These are phyloP conservation scores for Dorcoceras hygrometricum DNA, from an alignment of 257 asterid genomes.

Conservation along the genomic window DNA sequence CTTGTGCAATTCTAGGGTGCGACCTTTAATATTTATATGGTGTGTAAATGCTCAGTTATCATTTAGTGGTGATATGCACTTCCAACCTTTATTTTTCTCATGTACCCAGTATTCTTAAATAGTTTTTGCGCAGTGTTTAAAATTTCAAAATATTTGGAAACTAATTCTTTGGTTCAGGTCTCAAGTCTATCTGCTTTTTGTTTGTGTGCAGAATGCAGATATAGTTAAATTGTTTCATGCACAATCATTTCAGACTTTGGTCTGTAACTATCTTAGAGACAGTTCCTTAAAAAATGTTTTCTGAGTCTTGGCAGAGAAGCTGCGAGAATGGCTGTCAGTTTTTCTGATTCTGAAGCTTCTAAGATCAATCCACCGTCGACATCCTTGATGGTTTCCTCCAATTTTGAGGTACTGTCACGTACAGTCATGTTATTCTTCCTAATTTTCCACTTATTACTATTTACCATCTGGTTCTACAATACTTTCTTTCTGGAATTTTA, in stretches of 20 bases:
- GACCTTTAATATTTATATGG: neutral
- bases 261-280: conserved; percentile 16
- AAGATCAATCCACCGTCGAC: conserved; percentile 49
- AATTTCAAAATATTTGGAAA: neutral
- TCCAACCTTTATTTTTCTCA: no score
- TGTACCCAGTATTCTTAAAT: no score
- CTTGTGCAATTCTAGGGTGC: neutral
- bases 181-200: neutral
- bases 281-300: conserved; percentile 23
- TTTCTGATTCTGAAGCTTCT: conserved; percentile 63
- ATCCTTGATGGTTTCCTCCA: conserved; percentile 81
- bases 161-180: neutral
- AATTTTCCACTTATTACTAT: neutral
- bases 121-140: no score
- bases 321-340: conserved; percentile 51
- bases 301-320: conserved; percentile 58
- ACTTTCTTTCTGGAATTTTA: neutral
- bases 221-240: neutral
- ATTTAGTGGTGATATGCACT: no score
- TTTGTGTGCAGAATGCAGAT: neutral
- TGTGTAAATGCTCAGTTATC: no score
- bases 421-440: conserved; percentile 10
- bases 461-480: neutral
- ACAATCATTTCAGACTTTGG: conserved; percentile 9
- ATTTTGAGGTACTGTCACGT: conserved; percentile 69